Base-by-base conservation (phyloP, 1,284 basidiomycete genomes). In the Wallemia mellicola region DNA sequence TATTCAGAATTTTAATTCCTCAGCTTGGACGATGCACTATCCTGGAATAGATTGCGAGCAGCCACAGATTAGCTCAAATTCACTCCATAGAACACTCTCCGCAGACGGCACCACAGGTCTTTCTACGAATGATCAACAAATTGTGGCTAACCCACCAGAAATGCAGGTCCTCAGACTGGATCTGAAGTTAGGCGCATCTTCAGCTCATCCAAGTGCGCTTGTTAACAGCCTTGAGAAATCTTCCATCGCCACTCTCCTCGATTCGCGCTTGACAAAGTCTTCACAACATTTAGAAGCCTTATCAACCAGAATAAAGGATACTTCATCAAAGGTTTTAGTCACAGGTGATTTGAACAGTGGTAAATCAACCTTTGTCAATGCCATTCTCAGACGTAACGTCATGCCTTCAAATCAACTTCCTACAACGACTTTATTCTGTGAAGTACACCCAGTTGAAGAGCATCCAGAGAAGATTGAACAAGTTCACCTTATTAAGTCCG, bases 341-440 rank as follows among this genome's bases (percentile, higher is more conserved):
- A 98, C 94, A n/a, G 94, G 94, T 64, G 94, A 99, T 70, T 77
- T 98, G 61, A 99, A 99, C 68, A 86, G 94, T 28, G 94, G 94
- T 66, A 99, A 99, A 72, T 95, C 89, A 28, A 98, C 94, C 0
- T 85, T 98, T 67, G 87, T 98, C 69, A 98, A 99, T 66, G 86
- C 91, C 1, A 74, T 99, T 30, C 77, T 95, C 5, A 76, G 86
- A 60, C 79, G 83, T 55, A 82, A 84, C 69, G 80, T 95, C 59
- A 88, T 98, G 82, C 91, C 94, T 1, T 82, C 89, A 61, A 94
- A 99, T 70, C 89, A 99, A 70, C 94, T 98, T 68, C 94, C 94
- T 1, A 87, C 91, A 71, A 99, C 94, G 0, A 89, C 88, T 24
- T 81, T 91, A 32, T 98, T 98, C 69, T 94, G 89, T 71, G 91